Evolutionary conservation across 2,329 filamentous ascomycete species (phyloP), one percentile per base, ranked within the genome.

Genomic region (Neonectria coccinea): DNA sequence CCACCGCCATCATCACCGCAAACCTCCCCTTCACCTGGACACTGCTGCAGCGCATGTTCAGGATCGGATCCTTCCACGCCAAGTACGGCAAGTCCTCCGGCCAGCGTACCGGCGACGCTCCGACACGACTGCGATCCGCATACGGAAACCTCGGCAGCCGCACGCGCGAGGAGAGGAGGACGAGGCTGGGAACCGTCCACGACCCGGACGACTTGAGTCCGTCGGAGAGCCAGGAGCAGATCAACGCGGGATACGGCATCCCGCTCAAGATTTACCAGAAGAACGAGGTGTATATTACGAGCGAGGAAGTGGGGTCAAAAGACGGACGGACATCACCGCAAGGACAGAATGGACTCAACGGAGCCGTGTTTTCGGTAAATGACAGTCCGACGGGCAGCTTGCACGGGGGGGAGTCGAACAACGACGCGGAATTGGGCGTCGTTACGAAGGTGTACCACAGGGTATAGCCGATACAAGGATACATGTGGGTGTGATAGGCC

Each of bases 1-100:
- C 81, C 1, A 82, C 81, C 4, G 80, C 81, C n/a, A 74, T 83
- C 42, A 81, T 83, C 67, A 77, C 79, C 12, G 74, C 80, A 48
- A 83, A 83, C 54, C 76, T 83, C 4, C 81, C 81, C 8, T 74
- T 81, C 12, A 79, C 79, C 1, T 83, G 81, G 81, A 80, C 80
- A 0, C 70, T 82, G 2, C 67, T 81, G n/a, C 80, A 80, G 29
- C 75, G 76, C 6, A 62, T 77, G 31, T 80, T 82, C 69, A 69
- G 75, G 8, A 67, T 77, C 6, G 67, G 71, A 9, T 74, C 73
- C 1, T 77, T 76, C 48, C 62, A 68, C 6, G 67, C 72, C 20
- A 74, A 67, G 29, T 69, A 74, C 41, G 72, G 68, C 2, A 75
- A 75, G 10, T 74, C 72, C 0, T 73, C 72, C 0, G 63, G 56